Conservation (phyloP, 1,284 basidiomycete species). For the Ceratobasidium theobromae region DNA sequence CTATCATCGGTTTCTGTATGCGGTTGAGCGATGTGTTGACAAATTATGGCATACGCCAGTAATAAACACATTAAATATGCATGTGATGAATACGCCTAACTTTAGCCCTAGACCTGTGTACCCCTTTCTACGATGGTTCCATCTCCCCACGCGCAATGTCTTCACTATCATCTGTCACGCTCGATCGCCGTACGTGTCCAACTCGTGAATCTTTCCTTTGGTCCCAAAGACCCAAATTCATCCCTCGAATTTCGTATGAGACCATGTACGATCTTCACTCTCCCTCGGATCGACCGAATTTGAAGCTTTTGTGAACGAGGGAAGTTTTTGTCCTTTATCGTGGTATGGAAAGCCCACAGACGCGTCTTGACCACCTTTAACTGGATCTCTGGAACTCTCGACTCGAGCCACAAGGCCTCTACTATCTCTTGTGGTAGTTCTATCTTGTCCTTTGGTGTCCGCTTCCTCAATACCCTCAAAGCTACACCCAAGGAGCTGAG, state of each 20-base stretch:
- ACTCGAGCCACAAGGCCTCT: background rate
- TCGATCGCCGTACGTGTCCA: background rate
- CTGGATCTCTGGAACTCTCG: constrained; percentile 9
- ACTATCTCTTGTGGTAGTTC: background rate
- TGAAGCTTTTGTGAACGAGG: background rate
- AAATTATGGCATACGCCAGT: too few relatives aligned
- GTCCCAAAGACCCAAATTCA: background rate
- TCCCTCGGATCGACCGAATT: background rate
- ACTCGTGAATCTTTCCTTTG: background rate
- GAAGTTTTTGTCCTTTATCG: background rate
- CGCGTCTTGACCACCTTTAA: background rate
- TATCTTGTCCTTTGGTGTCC: background rate
- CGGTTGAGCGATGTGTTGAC: background rate
- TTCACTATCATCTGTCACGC: background rate
- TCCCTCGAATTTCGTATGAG: background rate
- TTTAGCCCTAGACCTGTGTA: too few relatives aligned
- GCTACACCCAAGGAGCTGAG: background rate
- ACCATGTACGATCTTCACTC: background rate
- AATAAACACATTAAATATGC: too few relatives aligned
- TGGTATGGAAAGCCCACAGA: background rate
- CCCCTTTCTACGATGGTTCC: too few relatives aligned
- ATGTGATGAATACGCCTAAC: too few relatives aligned
- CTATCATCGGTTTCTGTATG: background rate
- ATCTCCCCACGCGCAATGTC: background rate
- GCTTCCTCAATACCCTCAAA: background rate